Base-by-base conservation (phyloP, 306 rosid genomes). In the Myrica gale region DNA sequence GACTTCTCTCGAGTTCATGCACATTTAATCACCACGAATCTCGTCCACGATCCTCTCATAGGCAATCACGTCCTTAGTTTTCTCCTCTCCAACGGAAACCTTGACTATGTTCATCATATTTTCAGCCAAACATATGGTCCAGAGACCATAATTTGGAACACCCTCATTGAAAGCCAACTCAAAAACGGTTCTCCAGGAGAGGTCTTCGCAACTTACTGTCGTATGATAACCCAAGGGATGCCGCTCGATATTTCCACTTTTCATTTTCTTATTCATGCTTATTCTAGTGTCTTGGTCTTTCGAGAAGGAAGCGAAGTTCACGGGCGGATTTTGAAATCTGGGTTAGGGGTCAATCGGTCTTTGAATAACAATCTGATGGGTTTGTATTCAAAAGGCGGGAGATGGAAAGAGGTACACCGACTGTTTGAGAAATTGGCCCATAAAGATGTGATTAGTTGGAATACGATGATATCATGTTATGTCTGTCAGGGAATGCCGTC, bases 401-500 rank as follows among this genome's bases (percentile, higher is more conserved):
- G 61, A 6, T 43, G 70, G 46, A 79, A 58, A 17, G 51, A 74
- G 23, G 82, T 61, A 3, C 32, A 41, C 15, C 54, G 60, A 0
- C 8, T 82, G 75, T 82, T 82, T 17, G 76, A 73, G 19, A 73
- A 68, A 77, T 15, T 77, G 19, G 50, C 85, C 19, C 52, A 58
- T 7, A 73, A 72, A 74, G 78, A 77, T 60, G 71, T 78, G 42
- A 52, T 77, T 55, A 73, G 76, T 69, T 82, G 85, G 82, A 82
- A 77, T 70, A 77, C 82, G 9, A 78, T 82, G 82, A 77, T 82
- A 68, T 73, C 82, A 2, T 77, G 82, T 60, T 69, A 74, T 73
- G 82, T 74, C 7, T 75, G 41, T 39, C 68, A 57, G 76, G 76
- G 82, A 73, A 56, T 82, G 82, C 68, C 48, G 26, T 17, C 4